These are phyloP conservation scores for Drosera spatulata DNA, from an alignment of 179 eudicot genomes.

Conservation along the genomic window DNA sequence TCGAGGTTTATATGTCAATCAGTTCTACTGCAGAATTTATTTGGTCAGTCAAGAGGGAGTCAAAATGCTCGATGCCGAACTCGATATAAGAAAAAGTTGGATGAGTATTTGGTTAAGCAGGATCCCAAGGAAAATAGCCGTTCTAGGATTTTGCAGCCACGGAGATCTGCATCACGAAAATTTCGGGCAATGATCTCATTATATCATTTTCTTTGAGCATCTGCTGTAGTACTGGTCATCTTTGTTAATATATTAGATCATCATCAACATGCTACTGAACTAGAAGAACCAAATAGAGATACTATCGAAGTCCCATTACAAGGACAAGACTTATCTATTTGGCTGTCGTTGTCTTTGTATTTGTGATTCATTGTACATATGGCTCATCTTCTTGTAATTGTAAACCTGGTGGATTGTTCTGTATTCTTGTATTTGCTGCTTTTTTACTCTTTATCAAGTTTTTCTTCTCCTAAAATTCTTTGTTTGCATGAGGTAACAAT, in stretches of 20 bases:
- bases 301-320: no score
- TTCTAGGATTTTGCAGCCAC: conserved; percentile 14
- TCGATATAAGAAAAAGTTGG: conserved; percentile 22
- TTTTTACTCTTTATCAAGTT: no score
- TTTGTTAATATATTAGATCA: background rate
- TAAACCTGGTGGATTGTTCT: no score
- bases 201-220: background rate
- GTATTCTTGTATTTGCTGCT: no score
- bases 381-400: no score
- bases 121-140: conserved; percentile 16
- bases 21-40: conserved; percentile 23
- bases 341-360: no score
- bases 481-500: no score
- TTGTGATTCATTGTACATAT: no score
- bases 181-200: conserved; percentile 22
- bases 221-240: background rate
- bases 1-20: background rate
- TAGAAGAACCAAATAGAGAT: no score
- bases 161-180: conserved; percentile 6
- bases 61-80: conserved; percentile 7
- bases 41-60: conserved; percentile 25
- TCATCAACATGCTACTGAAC: background rate
- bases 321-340: no score
- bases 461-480: no score
- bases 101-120: conserved; percentile 10